Evolutionary conservation across 2,329 filamentous ascomycete species (phyloP).

Genomic region (Paracorniculantispora psalliotae): DNA sequence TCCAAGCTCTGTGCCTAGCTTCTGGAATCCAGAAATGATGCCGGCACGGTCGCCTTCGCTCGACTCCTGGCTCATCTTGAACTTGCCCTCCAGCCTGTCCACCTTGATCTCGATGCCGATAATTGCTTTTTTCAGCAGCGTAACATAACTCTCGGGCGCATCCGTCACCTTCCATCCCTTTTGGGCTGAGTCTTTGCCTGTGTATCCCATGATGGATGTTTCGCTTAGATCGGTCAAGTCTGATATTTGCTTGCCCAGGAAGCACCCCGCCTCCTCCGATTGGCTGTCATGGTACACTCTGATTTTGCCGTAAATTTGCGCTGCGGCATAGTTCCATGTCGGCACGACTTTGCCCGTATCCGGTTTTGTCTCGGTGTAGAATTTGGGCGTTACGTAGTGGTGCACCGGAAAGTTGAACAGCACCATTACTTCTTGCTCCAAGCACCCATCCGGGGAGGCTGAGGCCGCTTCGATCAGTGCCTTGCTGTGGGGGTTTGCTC

Average conservation of each 20-base stretch:
- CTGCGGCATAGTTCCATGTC: conserved; percentile 66
- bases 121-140: conserved; percentile 53
- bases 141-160: conserved; percentile 51
- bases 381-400: conserved; percentile 65
- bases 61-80: conserved; percentile 64
- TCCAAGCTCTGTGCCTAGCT: conserved; percentile 7
- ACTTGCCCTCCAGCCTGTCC: conserved; percentile 53
- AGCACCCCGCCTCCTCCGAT: conserved; percentile 38
- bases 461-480: conserved; percentile 46
- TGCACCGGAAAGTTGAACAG: conserved; percentile 55
- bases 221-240: conserved; percentile 51
- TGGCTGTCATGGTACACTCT: conserved; percentile 48
- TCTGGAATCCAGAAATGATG: conserved; percentile 51
- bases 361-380: conserved; percentile 63
- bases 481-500: conserved; percentile 59
- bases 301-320: conserved; percentile 57
- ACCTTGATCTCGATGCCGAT: conserved; percentile 57
- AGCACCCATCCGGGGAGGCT: conserved; percentile 20
- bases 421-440: conserved; percentile 54
- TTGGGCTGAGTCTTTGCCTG: conserved; percentile 26
- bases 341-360: conserved; percentile 61
- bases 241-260: conserved; percentile 46
- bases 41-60: conserved; percentile 47
- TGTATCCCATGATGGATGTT: conserved; percentile 48
- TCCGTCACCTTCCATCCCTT: conserved; percentile 53